Conservation (phyloP, 371 early-diverging fungal genomes). For the Saksenaea vasiformis region DNA sequence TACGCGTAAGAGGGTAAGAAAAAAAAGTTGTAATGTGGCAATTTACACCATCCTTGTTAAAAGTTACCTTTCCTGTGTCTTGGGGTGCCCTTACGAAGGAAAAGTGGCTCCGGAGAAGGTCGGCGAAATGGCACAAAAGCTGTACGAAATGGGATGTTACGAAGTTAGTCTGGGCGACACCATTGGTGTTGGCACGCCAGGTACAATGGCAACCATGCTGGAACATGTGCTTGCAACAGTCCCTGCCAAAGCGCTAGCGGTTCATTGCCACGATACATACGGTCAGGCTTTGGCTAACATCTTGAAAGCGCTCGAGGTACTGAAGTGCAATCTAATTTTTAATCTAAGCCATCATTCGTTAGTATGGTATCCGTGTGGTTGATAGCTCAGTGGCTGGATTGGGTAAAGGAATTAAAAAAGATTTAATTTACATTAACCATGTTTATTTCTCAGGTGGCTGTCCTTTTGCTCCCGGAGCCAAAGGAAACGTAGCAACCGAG, state of each 20-base stretch:
- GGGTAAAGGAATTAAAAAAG: slow-evolving; percentile 26
- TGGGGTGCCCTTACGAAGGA: slow-evolving; percentile 96
- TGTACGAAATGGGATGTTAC: slow-evolving; percentile 93
- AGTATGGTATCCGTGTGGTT: slow-evolving; percentile 86
- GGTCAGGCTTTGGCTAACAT: slow-evolving; percentile 97
- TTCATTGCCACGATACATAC: slow-evolving; percentile 98
- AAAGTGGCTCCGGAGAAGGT: slow-evolving; percentile 70
- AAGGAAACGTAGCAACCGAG: slow-evolving; percentile 96
- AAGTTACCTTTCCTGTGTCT: slow-evolving; percentile 89
- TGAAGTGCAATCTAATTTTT: neutral
- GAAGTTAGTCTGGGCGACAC: slow-evolving; percentile 97
- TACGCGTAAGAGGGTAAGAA: slow-evolving; percentile 79
- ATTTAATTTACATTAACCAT: neutral
- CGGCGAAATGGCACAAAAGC: slow-evolving; percentile 71
- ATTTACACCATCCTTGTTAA: neutral
- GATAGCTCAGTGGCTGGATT: slow-evolving; percentile 94
- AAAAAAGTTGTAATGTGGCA: neutral
- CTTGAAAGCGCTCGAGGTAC: slow-evolving; percentile 73
- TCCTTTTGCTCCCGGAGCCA: slow-evolving; percentile 96
- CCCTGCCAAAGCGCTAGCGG: slow-evolving; percentile 80
- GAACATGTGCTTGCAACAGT: slow-evolving; percentile 73
- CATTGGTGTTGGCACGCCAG: slow-evolving; percentile 92
- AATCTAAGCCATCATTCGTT: neutral
- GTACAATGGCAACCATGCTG: slow-evolving; percentile 73
- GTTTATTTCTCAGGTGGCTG: slow-evolving; percentile 75